These are phyloP conservation scores for Cyberlindnera mycetangii DNA, from an alignment of 805 yeast genomes.

Conservation along the genomic window DNA sequence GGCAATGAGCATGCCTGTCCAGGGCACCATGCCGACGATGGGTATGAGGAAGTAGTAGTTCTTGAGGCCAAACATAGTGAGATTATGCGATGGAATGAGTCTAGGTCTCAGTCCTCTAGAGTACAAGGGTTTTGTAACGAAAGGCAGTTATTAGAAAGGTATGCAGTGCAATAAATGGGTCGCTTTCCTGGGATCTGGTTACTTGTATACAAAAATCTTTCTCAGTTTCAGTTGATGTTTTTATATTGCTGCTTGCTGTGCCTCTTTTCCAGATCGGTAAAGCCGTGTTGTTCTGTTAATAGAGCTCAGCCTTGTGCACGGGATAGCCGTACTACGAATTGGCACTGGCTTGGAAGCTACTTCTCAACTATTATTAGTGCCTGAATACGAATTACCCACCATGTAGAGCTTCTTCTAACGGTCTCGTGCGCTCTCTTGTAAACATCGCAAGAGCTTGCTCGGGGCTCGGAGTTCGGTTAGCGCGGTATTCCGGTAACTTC, in stretches of 20 bases:
- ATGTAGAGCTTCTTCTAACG: no score
- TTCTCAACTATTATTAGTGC: no score
- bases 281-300: no score
- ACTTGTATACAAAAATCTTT: no score
- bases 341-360: neutral
- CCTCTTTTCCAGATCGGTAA: neutral
- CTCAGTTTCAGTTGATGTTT: no score
- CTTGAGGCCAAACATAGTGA: constrained; percentile 19
- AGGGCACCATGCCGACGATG: constrained; percentile 57
- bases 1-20: constrained; percentile 93
- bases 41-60: constrained; percentile 59
- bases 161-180: no score
- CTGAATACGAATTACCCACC: no score
- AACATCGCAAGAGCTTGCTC: neutral
- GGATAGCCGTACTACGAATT: neutral
- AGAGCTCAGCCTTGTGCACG: neutral
- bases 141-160: no score
- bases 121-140: no score
- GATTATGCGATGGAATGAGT: neutral
- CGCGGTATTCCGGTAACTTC: no score
- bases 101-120: no score
- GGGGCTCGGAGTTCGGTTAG: neutral
- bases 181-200: no score
- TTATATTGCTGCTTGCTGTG: constrained; percentile 2
- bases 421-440: neutral